A percentile compares a stretch with the other conserved stretches of the same genome.
Conservation (phyloP, 176 grass and related monocot species). For the Stipa capillata region DNA sequence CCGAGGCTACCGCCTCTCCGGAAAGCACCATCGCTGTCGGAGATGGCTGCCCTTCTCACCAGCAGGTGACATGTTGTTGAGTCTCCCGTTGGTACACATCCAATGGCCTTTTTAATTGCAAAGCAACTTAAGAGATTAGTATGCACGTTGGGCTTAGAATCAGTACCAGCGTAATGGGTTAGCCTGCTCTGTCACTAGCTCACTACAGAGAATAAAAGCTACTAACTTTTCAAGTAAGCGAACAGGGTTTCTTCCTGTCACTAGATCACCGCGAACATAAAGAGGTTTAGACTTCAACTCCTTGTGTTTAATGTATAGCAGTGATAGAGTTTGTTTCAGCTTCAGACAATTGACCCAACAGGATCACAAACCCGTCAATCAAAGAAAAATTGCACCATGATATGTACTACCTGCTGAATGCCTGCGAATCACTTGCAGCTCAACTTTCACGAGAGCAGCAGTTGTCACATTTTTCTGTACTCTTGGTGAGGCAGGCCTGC, state of each 20-base stretch:
- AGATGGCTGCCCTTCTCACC: conserved; percentile 34
- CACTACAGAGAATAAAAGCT: not conserved
- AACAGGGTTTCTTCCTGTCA: not conserved
- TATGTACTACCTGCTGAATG: conserved; percentile 7
- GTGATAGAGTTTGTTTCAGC: not conserved
- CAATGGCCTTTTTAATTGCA: not conserved
- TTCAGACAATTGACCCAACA: not conserved
- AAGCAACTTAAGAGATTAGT: not conserved
- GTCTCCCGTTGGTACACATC: not conserved
- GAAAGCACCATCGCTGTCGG: conserved; percentile 36
- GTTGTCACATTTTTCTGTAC: conserved; percentile 46
- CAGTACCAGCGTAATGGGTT: not conserved
- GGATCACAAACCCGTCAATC: not conserved
- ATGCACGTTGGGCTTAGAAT: not conserved
- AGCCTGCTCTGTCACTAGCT: not conserved
- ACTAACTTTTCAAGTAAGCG: not conserved
- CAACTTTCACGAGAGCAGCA: conserved; percentile 47
- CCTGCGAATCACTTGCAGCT: conserved; percentile 38
- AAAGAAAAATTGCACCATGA: not conserved
- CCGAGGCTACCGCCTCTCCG: conserved; percentile 34
- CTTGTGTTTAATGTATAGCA: not conserved
- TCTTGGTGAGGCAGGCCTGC: conserved; percentile 59
- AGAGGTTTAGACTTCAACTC: conserved; percentile 2
- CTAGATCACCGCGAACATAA: not conserved
- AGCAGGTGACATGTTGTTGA: conserved; percentile 33